Conservation (phyloP, 2,329 filamentous ascomycete species). For the Penicillium brevicompactum region DNA sequence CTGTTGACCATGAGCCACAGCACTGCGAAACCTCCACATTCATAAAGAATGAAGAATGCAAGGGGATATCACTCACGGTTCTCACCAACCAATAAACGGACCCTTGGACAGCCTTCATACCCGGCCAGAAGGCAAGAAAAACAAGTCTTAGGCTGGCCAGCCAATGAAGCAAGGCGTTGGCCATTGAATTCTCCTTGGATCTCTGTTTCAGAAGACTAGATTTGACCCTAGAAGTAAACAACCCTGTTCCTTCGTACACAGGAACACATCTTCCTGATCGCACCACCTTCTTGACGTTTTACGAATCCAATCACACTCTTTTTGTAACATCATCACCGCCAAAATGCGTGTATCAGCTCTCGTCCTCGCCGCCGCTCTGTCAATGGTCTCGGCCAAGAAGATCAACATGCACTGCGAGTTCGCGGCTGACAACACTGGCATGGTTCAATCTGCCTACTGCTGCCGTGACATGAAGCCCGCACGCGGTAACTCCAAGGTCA, state of each 20-base stretch:
- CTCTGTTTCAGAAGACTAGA: constrained; percentile 1
- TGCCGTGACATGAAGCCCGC: constrained; percentile 27
- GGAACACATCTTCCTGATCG: constrained; percentile 1
- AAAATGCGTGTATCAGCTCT: constrained; percentile 24
- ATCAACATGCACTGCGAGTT: constrained; percentile 32
- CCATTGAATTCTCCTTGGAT: constrained; percentile 10
- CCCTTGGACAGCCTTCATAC: constrained; percentile 9
- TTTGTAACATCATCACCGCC: neutral
- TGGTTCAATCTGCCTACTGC: constrained; percentile 34
- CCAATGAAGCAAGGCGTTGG: constrained; percentile 18
- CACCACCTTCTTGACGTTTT: neutral
- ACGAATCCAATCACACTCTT: neutral
- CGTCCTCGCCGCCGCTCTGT: constrained; percentile 16
- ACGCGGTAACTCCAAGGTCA: constrained; percentile 20
- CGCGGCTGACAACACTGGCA: constrained; percentile 26
- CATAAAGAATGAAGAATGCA: constrained; percentile 22
- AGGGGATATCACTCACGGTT: constrained; percentile 18
- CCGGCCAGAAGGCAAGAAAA: neutral
- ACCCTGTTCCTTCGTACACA: constrained; percentile 9
- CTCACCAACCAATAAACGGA: constrained; percentile 14
- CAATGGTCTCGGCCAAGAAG: constrained; percentile 20
- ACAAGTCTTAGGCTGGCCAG: constrained; percentile 2
- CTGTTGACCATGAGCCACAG: constrained; percentile 10
- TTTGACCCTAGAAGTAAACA: constrained; percentile 1
- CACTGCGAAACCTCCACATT: constrained; percentile 16